Conservation (phyloP, 441 rosid species). For the Adansonia grandidieri region DNA sequence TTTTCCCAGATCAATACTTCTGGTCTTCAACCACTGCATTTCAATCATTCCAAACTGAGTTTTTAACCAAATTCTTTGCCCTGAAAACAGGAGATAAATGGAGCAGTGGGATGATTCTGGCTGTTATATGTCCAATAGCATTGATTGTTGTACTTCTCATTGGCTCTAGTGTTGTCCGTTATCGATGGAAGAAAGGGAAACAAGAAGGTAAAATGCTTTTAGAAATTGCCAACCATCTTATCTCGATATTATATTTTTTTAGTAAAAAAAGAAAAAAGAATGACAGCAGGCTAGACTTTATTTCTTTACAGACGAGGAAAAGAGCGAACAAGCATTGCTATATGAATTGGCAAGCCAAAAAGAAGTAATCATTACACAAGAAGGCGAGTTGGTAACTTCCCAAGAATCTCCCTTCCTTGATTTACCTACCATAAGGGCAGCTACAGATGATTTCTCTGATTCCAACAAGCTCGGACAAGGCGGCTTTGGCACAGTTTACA, state of each 20-base stretch:
- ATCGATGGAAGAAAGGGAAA: background rate
- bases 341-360: slow-evolving; percentile 6
- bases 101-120: background rate
- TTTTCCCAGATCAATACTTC: background rate
- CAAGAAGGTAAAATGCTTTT: background rate
- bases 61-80: background rate
- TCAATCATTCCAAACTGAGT: too few species aligned
- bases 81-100: slow-evolving; percentile 5
- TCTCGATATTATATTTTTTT: background rate
- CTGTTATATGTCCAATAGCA: background rate
- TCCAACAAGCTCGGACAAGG: slow-evolving; percentile 93
- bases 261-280: background rate
- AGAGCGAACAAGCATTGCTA: background rate
- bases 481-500: slow-evolving; percentile 93
- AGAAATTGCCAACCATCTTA: background rate
- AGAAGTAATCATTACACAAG: background rate
- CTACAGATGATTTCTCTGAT: slow-evolving; percentile 37
- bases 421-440: slow-evolving; percentile 27
- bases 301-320: slow-evolving; percentile 11
- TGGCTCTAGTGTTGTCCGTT: background rate
- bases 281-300: background rate
- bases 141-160: background rate
- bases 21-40: too few species aligned
- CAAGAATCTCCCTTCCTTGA: slow-evolving; percentile 17
- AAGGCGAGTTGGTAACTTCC: slow-evolving; percentile 11